Base-by-base conservation (phyloP, 2,329 filamentous ascomycete species). In the Metarhizium guizhouense region DNA sequence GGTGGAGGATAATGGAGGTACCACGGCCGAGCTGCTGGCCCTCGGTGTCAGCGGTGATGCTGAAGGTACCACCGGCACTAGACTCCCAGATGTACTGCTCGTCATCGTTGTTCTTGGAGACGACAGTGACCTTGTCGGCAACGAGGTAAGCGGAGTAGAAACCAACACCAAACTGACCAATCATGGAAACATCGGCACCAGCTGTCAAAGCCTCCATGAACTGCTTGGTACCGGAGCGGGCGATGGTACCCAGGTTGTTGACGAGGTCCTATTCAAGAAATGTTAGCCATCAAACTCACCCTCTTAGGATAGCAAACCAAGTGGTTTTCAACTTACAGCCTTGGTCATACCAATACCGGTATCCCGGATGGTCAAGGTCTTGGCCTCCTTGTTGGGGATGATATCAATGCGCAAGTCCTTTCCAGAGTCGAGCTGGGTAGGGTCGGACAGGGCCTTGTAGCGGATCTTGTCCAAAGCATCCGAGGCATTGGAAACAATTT, bases 31-130 rank as follows among this genome's bases (percentile, higher is more conserved):
- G 83, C 64, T 81, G 86, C 81, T 93, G 87, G 65, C 92, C 90
- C 71, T 96, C 90, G 64, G 89, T 94, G 74, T 99, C 94, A 68
- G 89, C 82, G 59, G 79, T 82, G 74, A 99, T 89, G 74, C 83
- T 95, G 86, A 99, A 99, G 70, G 94, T 97, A 68, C 94, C 94
- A 77, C 94, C 94, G 61, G 94, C 94, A 70, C 85, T 88, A 50
- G 94, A 99, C 84, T 97, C 91, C 94, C 94, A 99, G 76, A 96
- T 80, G 85, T 99, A 99, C 82, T 99, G 94, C 84, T 99, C 94
- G 70, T 99, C 94, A 78, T 99, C 94, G 74, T 99, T 99, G 89
- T 96, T 82, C 86, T 97, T 99, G 70, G 94, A 97, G 76, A 96
- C 71, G 73, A 99, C 92, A 65, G 86, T 91, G 67, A 99, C 94